Evolutionary conservation across 345 rosid species (phyloP).

Genomic region (Zanthoxylum bungeanum): DNA sequence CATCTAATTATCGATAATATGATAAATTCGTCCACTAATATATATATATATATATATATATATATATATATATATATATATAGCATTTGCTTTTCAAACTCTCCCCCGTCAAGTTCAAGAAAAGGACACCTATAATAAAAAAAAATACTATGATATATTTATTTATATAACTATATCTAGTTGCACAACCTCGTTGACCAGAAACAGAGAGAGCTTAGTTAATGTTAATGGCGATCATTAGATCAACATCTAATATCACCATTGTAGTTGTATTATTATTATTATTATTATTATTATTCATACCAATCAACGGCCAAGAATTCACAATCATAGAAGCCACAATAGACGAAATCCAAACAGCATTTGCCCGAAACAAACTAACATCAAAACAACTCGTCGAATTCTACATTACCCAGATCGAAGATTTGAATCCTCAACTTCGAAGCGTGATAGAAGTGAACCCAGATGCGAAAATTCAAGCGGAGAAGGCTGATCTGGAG

Average conservation of each 20-base stretch:
- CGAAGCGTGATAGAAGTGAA: conserved; percentile 13
- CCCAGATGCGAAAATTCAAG: conserved; percentile 12
- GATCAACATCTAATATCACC: background rate
- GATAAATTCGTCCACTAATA: no score
- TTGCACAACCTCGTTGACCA: background rate
- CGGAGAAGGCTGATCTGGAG: conserved; percentile 16
- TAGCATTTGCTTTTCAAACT: no score
- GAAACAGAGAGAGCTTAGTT: background rate
- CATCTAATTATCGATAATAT: no score
- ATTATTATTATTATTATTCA: background rate
- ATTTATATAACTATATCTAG: background rate
- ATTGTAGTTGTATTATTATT: no score
- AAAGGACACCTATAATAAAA: no score
- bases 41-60: no score
- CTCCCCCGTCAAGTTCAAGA: no score
- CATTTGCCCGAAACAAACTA: conserved; percentile 5
- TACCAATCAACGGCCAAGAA: conserved; percentile 4
- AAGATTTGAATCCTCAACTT: background rate
- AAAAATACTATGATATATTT: no score
- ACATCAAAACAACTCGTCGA: conserved; percentile 17
- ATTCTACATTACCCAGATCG: conserved; percentile 8
- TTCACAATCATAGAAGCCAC: conserved; percentile 6
- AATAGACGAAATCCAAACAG: conserved; percentile 5
- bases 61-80: no score
- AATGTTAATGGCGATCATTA: background rate